phyloP scores from a whole-genome alignment of 78 protist species.

The Neovahlkampfia damariscottae region DNA sequence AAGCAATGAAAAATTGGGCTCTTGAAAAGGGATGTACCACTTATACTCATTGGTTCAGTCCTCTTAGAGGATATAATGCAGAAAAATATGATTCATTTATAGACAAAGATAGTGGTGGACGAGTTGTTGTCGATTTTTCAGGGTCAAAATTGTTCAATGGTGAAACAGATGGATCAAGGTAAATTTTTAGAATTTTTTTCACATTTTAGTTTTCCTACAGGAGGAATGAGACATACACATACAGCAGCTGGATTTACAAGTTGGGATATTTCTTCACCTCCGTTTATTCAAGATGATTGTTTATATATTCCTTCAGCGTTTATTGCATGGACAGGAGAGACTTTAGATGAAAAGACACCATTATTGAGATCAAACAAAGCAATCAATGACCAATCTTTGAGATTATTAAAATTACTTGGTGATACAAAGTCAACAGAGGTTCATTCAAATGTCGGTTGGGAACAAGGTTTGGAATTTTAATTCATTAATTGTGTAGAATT shows the following conservation, averaged over 20 bases:
- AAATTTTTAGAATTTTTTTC: too few relatives aligned
- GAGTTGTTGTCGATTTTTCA: constrained; percentile 14
- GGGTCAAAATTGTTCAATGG: constrained; percentile 63
- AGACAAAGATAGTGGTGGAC: constrained; percentile 32
- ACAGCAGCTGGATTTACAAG: constrained; percentile 83
- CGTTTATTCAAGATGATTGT: constrained; percentile 47
- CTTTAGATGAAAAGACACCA: constrained; percentile 82
- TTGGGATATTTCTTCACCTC: constrained; percentile 73
- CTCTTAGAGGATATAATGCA: constrained; percentile 49
- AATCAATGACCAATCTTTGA: too few relatives aligned
- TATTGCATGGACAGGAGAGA: constrained; percentile 58
- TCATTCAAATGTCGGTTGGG: too few relatives aligned
- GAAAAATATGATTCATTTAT: constrained; percentile 62
- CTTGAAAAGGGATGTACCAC: constrained; percentile 58
- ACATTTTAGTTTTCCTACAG: constrained; percentile 82
- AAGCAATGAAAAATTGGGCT: constrained; percentile 80
- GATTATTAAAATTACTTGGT: too few relatives aligned
- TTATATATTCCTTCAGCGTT: constrained; percentile 63
- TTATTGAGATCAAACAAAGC: too few relatives aligned
- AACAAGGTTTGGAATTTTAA: too few relatives aligned
- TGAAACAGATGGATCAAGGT: constrained; percentile 82
- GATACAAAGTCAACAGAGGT: too few relatives aligned
- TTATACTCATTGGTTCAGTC: constrained; percentile 82
- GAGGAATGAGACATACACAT: constrained; percentile 81
- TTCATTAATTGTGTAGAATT: too few relatives aligned